A percentile compares a stretch with the other conserved stretches of the same genome.
These are phyloP conservation scores for Colletotrichum sidae DNA, from an alignment of 2,329 filamentous ascomycete species.

Conservation along the genomic window DNA sequence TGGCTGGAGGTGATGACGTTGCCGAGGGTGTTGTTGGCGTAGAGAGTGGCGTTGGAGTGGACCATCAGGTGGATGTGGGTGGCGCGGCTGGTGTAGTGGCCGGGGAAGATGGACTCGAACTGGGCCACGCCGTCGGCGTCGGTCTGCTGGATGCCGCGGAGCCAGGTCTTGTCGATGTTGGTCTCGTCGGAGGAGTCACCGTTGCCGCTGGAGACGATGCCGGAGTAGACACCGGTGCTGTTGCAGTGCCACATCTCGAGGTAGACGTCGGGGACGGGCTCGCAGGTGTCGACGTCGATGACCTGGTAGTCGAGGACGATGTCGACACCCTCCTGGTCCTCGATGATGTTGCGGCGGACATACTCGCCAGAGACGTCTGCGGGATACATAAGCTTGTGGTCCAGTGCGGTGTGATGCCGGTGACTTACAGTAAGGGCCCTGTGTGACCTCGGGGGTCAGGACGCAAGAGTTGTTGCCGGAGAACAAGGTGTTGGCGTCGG, in stretches of 20 bases:
- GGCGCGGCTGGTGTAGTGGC: constrained; percentile 55
- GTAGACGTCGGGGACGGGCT: constrained; percentile 51
- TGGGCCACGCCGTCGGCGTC: constrained; percentile 53
- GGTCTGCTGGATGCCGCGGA: constrained; percentile 54
- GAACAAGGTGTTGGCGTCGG: constrained; percentile 47
- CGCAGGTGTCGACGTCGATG: constrained; percentile 55
- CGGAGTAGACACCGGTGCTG: constrained; percentile 58
- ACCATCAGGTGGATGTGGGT: constrained; percentile 55
- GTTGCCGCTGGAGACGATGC: constrained; percentile 50
- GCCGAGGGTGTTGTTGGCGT: constrained; percentile 48
- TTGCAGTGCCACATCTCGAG: constrained; percentile 60
- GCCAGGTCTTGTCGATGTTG: constrained; percentile 50
- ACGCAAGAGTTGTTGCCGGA: constrained; percentile 55
- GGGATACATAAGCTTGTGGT: not conserved
- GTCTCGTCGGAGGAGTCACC: constrained; percentile 44
- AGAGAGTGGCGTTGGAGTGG: constrained; percentile 45
- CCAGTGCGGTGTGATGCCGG: not conserved
- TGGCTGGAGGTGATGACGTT: constrained; percentile 62
- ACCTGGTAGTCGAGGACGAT: constrained; percentile 57
- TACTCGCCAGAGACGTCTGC: constrained; percentile 50
- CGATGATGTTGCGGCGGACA: constrained; percentile 53
- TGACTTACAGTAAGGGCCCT: constrained; percentile 58
- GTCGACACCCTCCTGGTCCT: constrained; percentile 53
- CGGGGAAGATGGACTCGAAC: constrained; percentile 57
- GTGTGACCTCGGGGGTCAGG: constrained; percentile 57